A percentile compares a stretch with the other conserved stretches of the same genome.
These are phyloP conservation scores for Phytophthora ramorum DNA, from an alignment of 352 stramenopile genomes.

Conservation along the genomic window DNA sequence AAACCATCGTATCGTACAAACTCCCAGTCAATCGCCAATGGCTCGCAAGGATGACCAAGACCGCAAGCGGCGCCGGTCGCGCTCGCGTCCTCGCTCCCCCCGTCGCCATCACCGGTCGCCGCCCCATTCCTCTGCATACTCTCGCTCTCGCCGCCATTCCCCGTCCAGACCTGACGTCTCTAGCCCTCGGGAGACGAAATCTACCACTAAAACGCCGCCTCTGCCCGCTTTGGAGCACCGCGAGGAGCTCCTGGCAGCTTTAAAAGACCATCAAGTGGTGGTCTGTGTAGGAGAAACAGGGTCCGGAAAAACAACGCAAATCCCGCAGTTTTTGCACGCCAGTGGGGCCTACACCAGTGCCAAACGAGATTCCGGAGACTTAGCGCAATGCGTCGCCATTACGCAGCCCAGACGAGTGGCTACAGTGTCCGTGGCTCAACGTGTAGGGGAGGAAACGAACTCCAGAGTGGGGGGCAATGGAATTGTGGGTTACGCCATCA, in stretches of 20 bases:
- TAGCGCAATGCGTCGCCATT: constrained; percentile 68
- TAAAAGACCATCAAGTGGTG: constrained; percentile 64
- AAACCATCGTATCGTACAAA: not conserved
- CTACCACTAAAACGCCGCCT: constrained; percentile 2
- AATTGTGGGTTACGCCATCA: constrained; percentile 96
- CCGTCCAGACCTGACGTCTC: constrained; percentile 14
- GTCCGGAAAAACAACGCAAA: constrained; percentile 96
- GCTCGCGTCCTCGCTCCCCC: constrained; percentile 16
- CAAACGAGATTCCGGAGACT: constrained; percentile 19
- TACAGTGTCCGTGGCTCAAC: constrained; percentile 96
- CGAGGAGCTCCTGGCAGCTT: constrained; percentile 57
- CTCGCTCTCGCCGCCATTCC: constrained; percentile 2
- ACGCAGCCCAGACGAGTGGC: constrained; percentile 96
- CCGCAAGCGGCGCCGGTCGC: constrained; percentile 28
- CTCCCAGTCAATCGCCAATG: constrained; percentile 15
- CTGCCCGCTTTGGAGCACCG: constrained; percentile 56
- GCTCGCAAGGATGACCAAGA: constrained; percentile 9
- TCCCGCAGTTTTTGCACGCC: constrained; percentile 71
- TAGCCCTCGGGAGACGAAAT: constrained; percentile 22
- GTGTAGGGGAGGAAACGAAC: constrained; percentile 97
- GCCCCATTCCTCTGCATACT: constrained; percentile 8
- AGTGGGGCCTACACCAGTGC: constrained; percentile 41
- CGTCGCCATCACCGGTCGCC: not conserved
- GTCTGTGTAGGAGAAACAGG: constrained; percentile 95
- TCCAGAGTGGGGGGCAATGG: constrained; percentile 40